Evolutionary conservation across 768 basidiomycete genomes (phyloP), one percentile per base, ranked within the genome.

Genomic region (Gloeostereum incarnatum): DNA sequence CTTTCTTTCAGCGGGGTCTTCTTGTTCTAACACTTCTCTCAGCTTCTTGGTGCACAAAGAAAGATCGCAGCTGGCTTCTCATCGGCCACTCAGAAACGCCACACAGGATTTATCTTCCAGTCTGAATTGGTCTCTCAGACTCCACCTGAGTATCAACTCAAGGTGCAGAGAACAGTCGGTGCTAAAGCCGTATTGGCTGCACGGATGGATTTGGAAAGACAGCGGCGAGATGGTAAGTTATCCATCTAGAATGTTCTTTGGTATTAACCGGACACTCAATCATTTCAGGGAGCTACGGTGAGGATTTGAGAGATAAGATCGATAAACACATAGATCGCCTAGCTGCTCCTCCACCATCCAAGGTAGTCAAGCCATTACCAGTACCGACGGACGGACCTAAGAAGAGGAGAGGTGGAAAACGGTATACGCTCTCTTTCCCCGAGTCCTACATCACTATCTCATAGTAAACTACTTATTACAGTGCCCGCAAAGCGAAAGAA

Each of bases 401-500:
- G 65, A 97, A 97, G 57, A 78, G 94, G 36, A 74, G 91, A 30
- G 96, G 96, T 49, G 96, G 96, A 9, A 93, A 88, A 66, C 78
- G 92, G 91, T 89, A 40, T 33, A 72, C n/a, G n/a, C n/a, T n/a
- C n/a, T n/a, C n/a, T n/a, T 59, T 8, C 26, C 10, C 13, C 16
- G 38, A 14, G 10, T 18, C 39, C 20, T 36, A 26, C 8, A 9
- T 5, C 14, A 32, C 14, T 23, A 13, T 33, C 43, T 23, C 23
- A 7, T 37, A 21, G 35, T 38, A 39, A 23, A 11, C 35, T 39
- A 5, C 14, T 45, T 30, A 30, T 26, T 19, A 5, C 46, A 96
- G 93, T 6, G 96, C 94, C 1, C 79, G 96, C 32, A 94, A 97
- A 56, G 87, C 91, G n/a, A 99, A 99, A 55, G 96, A 98, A 60